These are phyloP conservation scores for Cladosporium colombiae DNA, from an alignment of 2,329 filamentous ascomycete genomes.

Conservation along the genomic window DNA sequence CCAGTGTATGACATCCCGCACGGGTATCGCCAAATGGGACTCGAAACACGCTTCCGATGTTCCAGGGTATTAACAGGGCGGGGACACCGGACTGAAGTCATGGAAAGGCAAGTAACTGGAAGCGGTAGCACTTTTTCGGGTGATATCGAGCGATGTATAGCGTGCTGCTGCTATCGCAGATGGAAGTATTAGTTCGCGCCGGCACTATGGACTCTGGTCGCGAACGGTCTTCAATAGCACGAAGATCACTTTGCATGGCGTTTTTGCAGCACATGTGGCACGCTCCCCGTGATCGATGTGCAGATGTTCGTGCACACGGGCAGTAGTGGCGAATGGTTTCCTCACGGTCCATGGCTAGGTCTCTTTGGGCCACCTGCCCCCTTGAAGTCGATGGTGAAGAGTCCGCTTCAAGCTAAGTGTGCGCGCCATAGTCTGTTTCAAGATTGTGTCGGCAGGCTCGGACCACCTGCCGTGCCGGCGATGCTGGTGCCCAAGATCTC, in stretches of 20 bases:
- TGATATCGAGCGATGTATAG: constrained; percentile 3
- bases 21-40: constrained; percentile 5
- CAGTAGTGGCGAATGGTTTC: constrained; percentile 10
- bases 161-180: constrained; percentile 2
- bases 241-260: constrained; percentile 10
- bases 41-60: constrained; percentile 18
- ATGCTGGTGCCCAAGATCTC: neutral
- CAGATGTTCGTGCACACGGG: constrained; percentile 13
- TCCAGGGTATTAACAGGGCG: constrained; percentile 8
- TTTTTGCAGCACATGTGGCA: constrained; percentile 11
- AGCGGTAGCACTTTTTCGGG: neutral
- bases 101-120: neutral
- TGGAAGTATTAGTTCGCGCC: neutral
- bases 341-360: constrained; percentile 8
- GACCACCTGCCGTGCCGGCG: constrained; percentile 13
- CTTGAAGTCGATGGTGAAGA: constrained; percentile 7
- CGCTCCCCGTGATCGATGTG: constrained; percentile 10
- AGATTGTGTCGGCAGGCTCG: constrained; percentile 17
- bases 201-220: constrained; percentile 3
- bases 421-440: constrained; percentile 19
- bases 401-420: neutral
- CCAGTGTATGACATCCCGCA: constrained; percentile 17
- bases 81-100: constrained; percentile 7
- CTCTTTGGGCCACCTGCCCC: neutral
- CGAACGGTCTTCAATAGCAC: constrained; percentile 8